These are phyloP conservation scores for Striga hermonthica DNA, from an alignment of 305 asterid genomes.

Conservation along the genomic window DNA sequence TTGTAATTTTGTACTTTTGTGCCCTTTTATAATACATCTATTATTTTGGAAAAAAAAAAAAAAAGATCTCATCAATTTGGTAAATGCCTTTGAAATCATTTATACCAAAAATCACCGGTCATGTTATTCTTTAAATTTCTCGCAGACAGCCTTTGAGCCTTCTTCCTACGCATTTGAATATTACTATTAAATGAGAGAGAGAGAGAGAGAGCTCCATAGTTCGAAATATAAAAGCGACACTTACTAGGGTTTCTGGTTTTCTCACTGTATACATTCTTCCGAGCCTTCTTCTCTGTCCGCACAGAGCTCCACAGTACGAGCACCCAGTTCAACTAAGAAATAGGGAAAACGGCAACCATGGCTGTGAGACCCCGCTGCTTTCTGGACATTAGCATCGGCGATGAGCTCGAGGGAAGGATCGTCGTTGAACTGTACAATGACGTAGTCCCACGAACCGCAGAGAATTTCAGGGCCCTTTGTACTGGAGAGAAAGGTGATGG, in stretches of 20 bases:
- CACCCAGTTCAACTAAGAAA: conserved; percentile 26
- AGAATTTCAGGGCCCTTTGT: conserved; percentile 94
- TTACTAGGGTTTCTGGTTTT: conserved; percentile 46
- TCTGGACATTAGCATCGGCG: conserved; percentile 78
- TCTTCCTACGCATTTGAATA: too few species aligned
- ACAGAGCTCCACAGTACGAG: conserved; percentile 25
- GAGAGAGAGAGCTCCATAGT: conserved; percentile 31
- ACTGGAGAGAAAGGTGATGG: conserved; percentile 97
- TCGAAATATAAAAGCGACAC: conserved; percentile 50
- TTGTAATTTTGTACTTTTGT: too few species aligned
- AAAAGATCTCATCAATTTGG: too few species aligned
- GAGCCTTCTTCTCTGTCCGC: conserved; percentile 31
- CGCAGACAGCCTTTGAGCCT: too few species aligned
- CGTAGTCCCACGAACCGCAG: conserved; percentile 86
- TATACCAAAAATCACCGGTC: too few species aligned
- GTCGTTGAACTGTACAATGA: conserved; percentile 74
- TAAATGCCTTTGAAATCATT: too few species aligned
- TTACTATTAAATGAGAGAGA: not conserved
- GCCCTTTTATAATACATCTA: too few species aligned
- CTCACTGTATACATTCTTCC: conserved; percentile 20
- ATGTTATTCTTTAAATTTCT: too few species aligned
- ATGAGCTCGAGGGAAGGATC: conserved; percentile 87
- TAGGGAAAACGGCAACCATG: conserved; percentile 30
- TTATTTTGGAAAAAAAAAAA: too few species aligned
- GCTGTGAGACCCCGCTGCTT: conserved; percentile 58